Percentiles rank a stretch among this genome's conserved stretches.
Conservation (phyloP, 1,284 basidiomycete species). For the Schizophyllum commune region DNA sequence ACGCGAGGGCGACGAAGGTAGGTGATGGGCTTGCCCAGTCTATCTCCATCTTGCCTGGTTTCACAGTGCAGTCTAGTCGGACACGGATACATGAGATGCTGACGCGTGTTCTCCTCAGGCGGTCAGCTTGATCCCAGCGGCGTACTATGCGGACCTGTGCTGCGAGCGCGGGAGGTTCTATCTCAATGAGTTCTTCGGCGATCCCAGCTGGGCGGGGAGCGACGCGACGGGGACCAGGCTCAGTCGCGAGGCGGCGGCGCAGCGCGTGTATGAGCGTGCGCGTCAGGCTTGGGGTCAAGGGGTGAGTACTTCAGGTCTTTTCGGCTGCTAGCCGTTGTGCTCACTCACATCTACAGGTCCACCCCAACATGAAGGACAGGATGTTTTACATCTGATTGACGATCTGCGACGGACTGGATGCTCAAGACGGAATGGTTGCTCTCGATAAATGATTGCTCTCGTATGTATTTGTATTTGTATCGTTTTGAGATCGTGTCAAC, state of each 20-base stretch:
- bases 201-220: constrained; percentile 34
- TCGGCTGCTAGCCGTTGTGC: background rate
- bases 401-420: background rate
- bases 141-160: constrained; percentile 71
- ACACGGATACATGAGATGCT: too few species aligned
- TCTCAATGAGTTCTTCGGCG: constrained; percentile 54
- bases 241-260: constrained; percentile 37
- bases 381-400: constrained; percentile 70
- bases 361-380: constrained; percentile 43
- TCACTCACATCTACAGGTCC: constrained; percentile 27
- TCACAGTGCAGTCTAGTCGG: too few species aligned
- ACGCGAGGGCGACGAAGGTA: constrained; percentile 62
- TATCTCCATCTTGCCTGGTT: too few species aligned
- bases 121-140: constrained; percentile 67
- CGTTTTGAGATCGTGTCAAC: too few species aligned
- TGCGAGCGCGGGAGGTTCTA: constrained; percentile 69
- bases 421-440: background rate
- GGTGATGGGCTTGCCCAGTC: too few species aligned
- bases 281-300: constrained; percentile 53
- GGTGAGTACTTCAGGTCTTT: constrained; percentile 23
- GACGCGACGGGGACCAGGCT: constrained; percentile 17
- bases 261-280: constrained; percentile 45
- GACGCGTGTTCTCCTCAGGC: too few species aligned
- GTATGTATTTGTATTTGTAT: background rate
- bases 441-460: background rate